Base-by-base conservation (phyloP, 1,284 basidiomycete species). In the Taiwanofungus camphoratus region DNA sequence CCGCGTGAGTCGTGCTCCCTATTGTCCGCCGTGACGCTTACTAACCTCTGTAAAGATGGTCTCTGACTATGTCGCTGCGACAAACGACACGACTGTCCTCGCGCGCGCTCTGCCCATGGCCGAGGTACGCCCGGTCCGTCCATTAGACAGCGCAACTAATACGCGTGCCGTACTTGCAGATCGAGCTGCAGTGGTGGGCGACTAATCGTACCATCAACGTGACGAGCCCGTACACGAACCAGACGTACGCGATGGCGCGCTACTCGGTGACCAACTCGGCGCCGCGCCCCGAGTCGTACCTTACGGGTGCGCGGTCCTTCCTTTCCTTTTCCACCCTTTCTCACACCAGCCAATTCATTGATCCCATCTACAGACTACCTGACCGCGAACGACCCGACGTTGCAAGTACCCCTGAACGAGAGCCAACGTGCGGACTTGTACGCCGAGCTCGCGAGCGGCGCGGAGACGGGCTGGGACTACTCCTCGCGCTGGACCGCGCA, bases 221-320 rank as follows among this genome's bases (percentile, higher is more conserved):
- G 36, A 83, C 69, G 2, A 87, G 85, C 42, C 88, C 92, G 0
- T 82, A 73, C 69, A 84, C 76, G 46, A 81, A 78, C 54, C 63
- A 70, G 36, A 82, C 73, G 0, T 76, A 87, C 63, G 66, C 70
- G 8, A 73, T 96, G 60, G 77, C 79, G 26, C 82, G 70, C 46
- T 95, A 90, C 56, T 67, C 74, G 1, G 91, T 91, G 0, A 79
- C 71, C 48, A 96, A 94, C 62, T 83, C 70, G 20, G 92, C 88
- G 1, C 92, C 92, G 19, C 74, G 92, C n/a, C 92, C 92, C 0
- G 92, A 96, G 65, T 88, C 85, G 1, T 87, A 83, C 54, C 58
- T 78, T 5, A 67, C 68, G 18, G 77, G 78, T 76, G 46, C 19
- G 64, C 57, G 23, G n/a, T 26, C 36, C 33, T 11, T 32, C 34